Conservation (phyloP, 371 early-diverging fungal species). For the Phascolomyces articulosus region DNA sequence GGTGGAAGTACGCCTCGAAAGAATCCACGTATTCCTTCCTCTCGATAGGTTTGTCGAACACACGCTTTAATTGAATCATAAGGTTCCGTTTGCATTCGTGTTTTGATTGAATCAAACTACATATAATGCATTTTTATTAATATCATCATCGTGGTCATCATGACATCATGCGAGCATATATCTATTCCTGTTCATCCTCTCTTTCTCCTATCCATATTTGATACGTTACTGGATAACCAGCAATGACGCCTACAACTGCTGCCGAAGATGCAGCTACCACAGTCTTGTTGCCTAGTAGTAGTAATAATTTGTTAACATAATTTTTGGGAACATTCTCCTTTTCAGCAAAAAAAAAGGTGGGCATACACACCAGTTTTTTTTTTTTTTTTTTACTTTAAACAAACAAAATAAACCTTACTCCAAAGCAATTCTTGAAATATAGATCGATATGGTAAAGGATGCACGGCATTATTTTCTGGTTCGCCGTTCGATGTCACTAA, state of each 20-base stretch:
- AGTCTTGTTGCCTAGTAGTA: constrained; percentile 54
- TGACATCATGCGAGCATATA: not conserved
- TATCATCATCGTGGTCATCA: not conserved
- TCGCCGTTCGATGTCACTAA: constrained; percentile 2
- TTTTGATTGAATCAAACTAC: constrained; percentile 80
- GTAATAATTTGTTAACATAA: not conserved
- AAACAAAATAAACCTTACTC: constrained; percentile 14
- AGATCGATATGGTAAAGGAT: constrained; percentile 23
- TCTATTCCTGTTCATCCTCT: not conserved
- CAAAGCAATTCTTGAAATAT: constrained; percentile 24
- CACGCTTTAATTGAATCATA: constrained; percentile 73
- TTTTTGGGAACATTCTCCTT: too few species aligned
- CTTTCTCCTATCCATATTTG: not conserved
- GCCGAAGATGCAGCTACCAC: constrained; percentile 65
- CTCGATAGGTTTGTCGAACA: constrained; percentile 64
- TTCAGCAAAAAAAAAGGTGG: too few species aligned
- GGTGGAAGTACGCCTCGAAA: constrained; percentile 81
- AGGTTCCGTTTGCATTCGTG: constrained; percentile 79
- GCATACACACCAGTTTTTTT: too few species aligned
- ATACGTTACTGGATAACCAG: constrained; percentile 56
- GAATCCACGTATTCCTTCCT: constrained; percentile 76
- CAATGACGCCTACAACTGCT: constrained; percentile 63
- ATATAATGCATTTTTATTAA: too few species aligned
- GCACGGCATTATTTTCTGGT: constrained; percentile 11
- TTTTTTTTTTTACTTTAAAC: too few species aligned